These are phyloP conservation scores for Suillus placidus DNA, from an alignment of 768 basidiomycete species.

Conservation along the genomic window DNA sequence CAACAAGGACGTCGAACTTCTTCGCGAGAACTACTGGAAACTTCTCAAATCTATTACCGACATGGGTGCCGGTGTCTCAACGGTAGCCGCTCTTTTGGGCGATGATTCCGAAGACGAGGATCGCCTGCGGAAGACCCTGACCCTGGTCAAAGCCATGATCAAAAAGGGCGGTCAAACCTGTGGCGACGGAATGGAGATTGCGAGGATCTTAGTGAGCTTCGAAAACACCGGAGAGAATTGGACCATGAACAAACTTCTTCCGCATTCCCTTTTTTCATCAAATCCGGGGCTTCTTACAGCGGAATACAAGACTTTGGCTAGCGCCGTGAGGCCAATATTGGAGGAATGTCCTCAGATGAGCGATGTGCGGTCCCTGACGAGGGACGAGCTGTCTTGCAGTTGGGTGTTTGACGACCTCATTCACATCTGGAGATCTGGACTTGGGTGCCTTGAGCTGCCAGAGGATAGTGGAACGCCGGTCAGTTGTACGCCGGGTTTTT, in stretches of 20 bases:
- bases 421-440: slow-evolving; percentile 53
- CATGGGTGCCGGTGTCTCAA: slow-evolving; percentile 59
- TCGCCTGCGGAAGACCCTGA: slow-evolving; percentile 47
- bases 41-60: slow-evolving; percentile 55
- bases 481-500: slow-evolving; percentile 27
- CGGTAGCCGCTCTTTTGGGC: slow-evolving; percentile 56
- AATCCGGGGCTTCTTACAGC: slow-evolving; percentile 56
- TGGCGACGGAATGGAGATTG: slow-evolving; percentile 56
- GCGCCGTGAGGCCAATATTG: slow-evolving; percentile 52
- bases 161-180: slow-evolving; percentile 53
- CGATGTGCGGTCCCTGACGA: slow-evolving; percentile 59
- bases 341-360: slow-evolving; percentile 54
- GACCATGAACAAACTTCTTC: slow-evolving; percentile 51
- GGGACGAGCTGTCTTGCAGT: slow-evolving; percentile 55
- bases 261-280: slow-evolving; percentile 56
- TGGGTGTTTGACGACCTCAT: slow-evolving; percentile 58
- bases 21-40: slow-evolving; percentile 47
- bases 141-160: slow-evolving; percentile 59
- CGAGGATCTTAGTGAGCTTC: slow-evolving; percentile 42
- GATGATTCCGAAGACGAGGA: slow-evolving; percentile 42
- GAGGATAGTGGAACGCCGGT: slow-evolving; percentile 54
- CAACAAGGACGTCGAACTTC: slow-evolving; percentile 29
- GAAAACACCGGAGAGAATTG: slow-evolving; percentile 42
- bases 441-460: slow-evolving; percentile 46
- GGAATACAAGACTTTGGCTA: slow-evolving; percentile 51